A percentile compares a stretch with the other conserved stretches of the same genome.
Conservation (phyloP, 2,329 filamentous ascomycete species). For the Diaporthe eres region DNA sequence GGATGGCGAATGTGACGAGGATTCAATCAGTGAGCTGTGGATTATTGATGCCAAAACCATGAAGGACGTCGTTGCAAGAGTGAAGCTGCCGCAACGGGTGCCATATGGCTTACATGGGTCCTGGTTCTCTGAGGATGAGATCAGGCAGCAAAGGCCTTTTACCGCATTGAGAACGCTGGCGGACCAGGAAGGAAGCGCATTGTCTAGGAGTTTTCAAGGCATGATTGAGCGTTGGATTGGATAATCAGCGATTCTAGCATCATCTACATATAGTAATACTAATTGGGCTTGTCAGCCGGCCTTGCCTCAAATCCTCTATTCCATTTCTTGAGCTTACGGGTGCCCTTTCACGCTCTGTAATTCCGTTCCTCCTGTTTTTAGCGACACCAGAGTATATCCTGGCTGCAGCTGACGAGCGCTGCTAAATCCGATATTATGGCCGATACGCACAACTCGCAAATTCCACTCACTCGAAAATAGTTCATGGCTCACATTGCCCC, state of each 20-base stretch:
- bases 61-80: conserved; percentile 69
- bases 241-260: not conserved
- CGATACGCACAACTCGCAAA: not conserved
- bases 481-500: not conserved
- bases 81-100: conserved; percentile 75
- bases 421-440: not conserved
- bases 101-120: conserved; percentile 78
- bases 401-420: not conserved
- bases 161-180: conserved; percentile 26
- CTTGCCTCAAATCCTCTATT: not conserved
- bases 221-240: conserved; percentile 37
- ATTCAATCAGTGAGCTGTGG: conserved; percentile 74
- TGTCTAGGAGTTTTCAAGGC: conserved; percentile 12
- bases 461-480: not conserved
- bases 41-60: conserved; percentile 75
- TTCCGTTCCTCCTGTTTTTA: not conserved
- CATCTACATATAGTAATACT: not conserved
- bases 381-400: too few relatives aligned
- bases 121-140: conserved; percentile 70
- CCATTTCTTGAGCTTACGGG: not conserved
- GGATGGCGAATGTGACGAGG: conserved; percentile 58
- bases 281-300: not conserved
- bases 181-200: not conserved
- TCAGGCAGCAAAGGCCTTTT: conserved; percentile 60
- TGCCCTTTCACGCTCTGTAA: not conserved